Percentiles rank a stretch among this genome's conserved stretches.
phyloP scores from a whole-genome alignment of 208 protist species.

The Trypanosoma avium region DNA sequence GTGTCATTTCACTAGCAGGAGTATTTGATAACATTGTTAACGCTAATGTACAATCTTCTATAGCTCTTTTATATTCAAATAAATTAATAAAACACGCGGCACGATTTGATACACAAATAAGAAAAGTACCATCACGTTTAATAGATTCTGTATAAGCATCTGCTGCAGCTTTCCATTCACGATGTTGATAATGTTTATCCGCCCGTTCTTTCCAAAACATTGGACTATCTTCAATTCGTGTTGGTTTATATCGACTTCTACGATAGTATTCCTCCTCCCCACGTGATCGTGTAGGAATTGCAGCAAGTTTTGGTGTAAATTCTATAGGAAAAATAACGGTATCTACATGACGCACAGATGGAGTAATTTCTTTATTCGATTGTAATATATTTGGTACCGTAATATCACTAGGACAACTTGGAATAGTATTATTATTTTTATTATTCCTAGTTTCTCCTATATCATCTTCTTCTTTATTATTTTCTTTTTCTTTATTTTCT shows the following conservation, averaged over 20 bases:
- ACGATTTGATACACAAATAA: constrained; percentile 89
- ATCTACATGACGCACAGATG: constrained; percentile 57
- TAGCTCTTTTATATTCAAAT: constrained; percentile 68
- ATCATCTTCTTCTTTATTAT: not conserved
- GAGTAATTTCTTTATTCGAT: constrained; percentile 16
- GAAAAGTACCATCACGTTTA: constrained; percentile 91
- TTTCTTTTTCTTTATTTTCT: not conserved
- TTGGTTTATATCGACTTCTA: constrained; percentile 89
- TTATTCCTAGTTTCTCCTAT: not conserved
- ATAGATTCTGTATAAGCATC: constrained; percentile 91
- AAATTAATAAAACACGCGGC: constrained; percentile 84
- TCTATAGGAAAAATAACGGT: constrained; percentile 81
- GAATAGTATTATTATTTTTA: not conserved
- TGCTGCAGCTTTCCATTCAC: constrained; percentile 73
- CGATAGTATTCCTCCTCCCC: constrained; percentile 93
- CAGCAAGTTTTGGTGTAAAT: constrained; percentile 82
- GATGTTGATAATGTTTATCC: constrained; percentile 75
- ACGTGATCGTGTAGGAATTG: constrained; percentile 82
- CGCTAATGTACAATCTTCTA: constrained; percentile 88
- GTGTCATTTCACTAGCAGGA: constrained; percentile 86
- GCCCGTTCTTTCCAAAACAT: constrained; percentile 92
- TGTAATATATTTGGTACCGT: not conserved
- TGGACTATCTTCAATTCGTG: constrained; percentile 88
- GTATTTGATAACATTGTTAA: constrained; percentile 89
- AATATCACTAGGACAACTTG: constrained; percentile 18